Conservation (phyloP, 495 filamentous ascomycete genomes). For the Lasiosphaeria hispida region DNA sequence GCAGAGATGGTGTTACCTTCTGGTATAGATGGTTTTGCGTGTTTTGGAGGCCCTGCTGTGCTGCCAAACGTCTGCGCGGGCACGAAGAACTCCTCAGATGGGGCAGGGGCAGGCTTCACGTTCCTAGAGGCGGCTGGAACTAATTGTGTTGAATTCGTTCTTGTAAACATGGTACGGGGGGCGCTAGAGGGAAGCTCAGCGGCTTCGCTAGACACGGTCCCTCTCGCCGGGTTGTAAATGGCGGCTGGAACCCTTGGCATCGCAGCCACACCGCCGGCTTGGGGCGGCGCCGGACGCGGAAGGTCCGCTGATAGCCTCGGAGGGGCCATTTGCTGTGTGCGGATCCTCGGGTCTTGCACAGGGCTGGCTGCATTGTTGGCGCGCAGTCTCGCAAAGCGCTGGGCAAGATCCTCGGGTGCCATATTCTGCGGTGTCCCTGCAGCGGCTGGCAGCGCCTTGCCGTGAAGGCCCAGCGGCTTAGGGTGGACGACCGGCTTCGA, state of each 20-base stretch:
- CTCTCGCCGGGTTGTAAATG: conserved; percentile 74
- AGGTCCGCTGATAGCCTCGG: conserved; percentile 43
- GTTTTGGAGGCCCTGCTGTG: conserved; percentile 18
- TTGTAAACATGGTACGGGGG: conserved; percentile 47
- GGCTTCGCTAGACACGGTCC: conserved; percentile 53
- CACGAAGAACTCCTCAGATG: conserved; percentile 31
- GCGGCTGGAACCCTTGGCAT: conserved; percentile 80
- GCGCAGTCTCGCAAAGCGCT: conserved; percentile 61
- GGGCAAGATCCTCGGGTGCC: conserved; percentile 43
- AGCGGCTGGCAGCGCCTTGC: conserved; percentile 39
- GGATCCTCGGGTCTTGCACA: conserved; percentile 38
- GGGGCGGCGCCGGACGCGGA: conserved; percentile 58
- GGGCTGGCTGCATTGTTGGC: conserved; percentile 21
- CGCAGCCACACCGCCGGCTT: conserved; percentile 35
- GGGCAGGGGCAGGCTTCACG: conserved; percentile 13
- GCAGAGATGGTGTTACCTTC: conserved; percentile 62
- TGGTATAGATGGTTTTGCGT: conserved; percentile 45
- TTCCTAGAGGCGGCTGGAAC: conserved; percentile 23
- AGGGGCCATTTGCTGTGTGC: conserved; percentile 34
- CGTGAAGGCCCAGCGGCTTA: conserved; percentile 62
- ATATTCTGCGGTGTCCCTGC: conserved; percentile 8
- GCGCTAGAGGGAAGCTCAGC: conserved; percentile 48
- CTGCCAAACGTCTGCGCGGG: conserved; percentile 30
- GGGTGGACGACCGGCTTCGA: conserved; percentile 56
- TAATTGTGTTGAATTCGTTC: conserved; percentile 44